phyloP scores from a whole-genome alignment of 2,329 filamentous ascomycete species.

The Furcasterigmium sp. region DNA sequence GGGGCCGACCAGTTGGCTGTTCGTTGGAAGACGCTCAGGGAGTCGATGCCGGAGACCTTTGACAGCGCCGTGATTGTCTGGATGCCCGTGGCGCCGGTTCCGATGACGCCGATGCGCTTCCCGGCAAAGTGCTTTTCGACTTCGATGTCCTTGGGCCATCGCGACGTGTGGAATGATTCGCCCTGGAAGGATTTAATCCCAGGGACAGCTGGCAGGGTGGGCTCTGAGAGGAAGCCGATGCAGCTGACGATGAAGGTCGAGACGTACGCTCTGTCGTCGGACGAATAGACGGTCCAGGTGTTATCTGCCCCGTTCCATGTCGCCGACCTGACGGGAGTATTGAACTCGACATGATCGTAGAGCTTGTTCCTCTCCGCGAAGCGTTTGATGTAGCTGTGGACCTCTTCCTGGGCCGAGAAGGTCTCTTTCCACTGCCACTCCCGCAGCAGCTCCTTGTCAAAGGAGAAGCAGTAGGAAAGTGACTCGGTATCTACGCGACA shows the following conservation, averaged over 20 bases:
- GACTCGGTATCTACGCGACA: slow-evolving; percentile 41
- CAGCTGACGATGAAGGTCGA: slow-evolving; percentile 19
- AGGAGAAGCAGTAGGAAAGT: slow-evolving; percentile 37
- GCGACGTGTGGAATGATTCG: slow-evolving; percentile 11
- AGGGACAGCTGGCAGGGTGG: slow-evolving; percentile 25
- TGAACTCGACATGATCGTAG: slow-evolving; percentile 22
- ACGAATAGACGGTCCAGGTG: slow-evolving; percentile 21
- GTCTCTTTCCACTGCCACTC: slow-evolving; percentile 34
- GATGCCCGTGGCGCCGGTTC: slow-evolving; percentile 25
- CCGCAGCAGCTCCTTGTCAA: slow-evolving; percentile 32
- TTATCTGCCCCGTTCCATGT: slow-evolving; percentile 17
- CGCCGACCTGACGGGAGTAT: slow-evolving; percentile 22
- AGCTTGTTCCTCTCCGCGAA: slow-evolving; percentile 29
- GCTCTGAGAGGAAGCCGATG: slow-evolving; percentile 19
- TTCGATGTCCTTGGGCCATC: slow-evolving; percentile 11
- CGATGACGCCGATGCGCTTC: slow-evolving; percentile 23
- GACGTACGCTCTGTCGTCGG: slow-evolving; percentile 14
- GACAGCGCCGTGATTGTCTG: slow-evolving; percentile 19
- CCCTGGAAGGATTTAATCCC: slow-evolving; percentile 13
- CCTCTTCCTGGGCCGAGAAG: slow-evolving; percentile 27
- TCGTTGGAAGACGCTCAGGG: slow-evolving; percentile 23
- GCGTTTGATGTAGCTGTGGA: slow-evolving; percentile 30
- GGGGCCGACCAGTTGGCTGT: slow-evolving; percentile 20
- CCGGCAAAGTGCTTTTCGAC: slow-evolving; percentile 9
- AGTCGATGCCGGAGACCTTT: slow-evolving; percentile 21